These are phyloP conservation scores for Acer campestre DNA, from an alignment of 345 rosid species.

Conservation along the genomic window DNA sequence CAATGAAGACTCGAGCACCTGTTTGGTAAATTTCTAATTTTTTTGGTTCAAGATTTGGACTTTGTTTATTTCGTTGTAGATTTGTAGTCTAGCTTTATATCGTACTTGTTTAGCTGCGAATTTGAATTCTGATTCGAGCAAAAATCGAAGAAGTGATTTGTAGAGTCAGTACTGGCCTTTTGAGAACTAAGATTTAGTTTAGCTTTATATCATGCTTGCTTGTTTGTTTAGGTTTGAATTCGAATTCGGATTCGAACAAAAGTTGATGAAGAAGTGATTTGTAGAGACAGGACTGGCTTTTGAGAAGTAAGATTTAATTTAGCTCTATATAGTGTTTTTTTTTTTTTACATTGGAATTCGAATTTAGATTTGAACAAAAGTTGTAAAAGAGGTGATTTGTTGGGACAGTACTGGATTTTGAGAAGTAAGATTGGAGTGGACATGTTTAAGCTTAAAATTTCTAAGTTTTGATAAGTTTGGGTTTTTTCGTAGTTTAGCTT, in stretches of 20 bases:
- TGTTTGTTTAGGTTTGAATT: not conserved
- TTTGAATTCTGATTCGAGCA: not conserved
- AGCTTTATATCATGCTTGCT: not conserved
- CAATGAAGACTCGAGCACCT: constrained; percentile 45
- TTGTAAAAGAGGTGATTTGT: not conserved
- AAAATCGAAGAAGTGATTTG: not conserved
- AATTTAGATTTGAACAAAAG: not conserved
- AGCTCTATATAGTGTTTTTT: too few species aligned
- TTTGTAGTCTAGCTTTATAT: not conserved
- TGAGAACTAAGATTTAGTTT: not conserved
- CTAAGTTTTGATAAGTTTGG: not conserved
- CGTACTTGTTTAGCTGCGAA: not conserved
- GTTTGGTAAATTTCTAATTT: constrained; percentile 36
- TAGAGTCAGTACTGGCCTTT: not conserved
- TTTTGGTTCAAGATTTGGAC: not conserved
- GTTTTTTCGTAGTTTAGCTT: not conserved
- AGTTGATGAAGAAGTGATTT: not conserved
- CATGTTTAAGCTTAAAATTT: not conserved
- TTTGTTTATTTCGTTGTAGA: not conserved
- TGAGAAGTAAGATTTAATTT: not conserved
- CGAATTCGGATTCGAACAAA: not conserved
- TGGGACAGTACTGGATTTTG: not conserved
- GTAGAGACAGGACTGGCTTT: not conserved
- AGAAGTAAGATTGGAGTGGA: not conserved
- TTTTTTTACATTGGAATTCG: too few species aligned